These are phyloP conservation scores for Thermothielavioides terrestris DNA, from an alignment of 495 filamentous ascomycete genomes.

Conservation along the genomic window DNA sequence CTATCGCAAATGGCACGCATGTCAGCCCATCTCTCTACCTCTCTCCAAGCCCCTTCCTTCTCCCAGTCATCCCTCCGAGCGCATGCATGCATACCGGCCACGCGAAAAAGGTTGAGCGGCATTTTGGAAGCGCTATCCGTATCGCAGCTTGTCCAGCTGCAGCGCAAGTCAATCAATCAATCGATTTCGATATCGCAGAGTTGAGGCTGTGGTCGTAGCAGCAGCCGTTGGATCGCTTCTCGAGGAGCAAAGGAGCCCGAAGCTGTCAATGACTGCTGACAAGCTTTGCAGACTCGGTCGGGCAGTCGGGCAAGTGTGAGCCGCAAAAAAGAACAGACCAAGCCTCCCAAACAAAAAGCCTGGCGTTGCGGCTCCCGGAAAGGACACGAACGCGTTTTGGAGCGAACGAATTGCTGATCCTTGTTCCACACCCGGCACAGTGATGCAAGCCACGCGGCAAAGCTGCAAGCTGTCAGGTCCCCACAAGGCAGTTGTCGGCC, in stretches of 20 bases:
- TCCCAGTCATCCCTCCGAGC: neutral
- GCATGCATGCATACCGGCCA: constrained; percentile 60
- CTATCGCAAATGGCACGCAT: constrained; percentile 37
- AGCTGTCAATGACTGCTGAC: no score
- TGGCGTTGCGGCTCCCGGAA: constrained; percentile 11
- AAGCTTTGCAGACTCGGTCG: neutral
- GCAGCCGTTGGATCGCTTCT: neutral
- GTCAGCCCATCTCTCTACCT: constrained; percentile 8
- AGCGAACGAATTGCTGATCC: constrained; percentile 11
- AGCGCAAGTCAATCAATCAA: no score
- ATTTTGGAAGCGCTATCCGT: constrained; percentile 35
- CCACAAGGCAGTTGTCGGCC: constrained; percentile 2
- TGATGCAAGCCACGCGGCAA: constrained; percentile 12
- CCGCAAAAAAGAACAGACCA: no score
- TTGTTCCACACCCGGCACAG: constrained; percentile 4
- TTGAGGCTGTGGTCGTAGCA: neutral
- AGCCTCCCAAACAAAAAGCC: constrained; percentile 2
- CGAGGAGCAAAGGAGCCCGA: neutral
- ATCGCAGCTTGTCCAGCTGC: neutral
- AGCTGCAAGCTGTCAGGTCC: neutral
- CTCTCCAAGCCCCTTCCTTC: neutral
- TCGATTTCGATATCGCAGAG: constrained; percentile 1
- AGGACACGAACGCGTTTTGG: constrained; percentile 36
- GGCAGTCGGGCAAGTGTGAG: neutral
- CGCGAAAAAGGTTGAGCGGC: constrained; percentile 72